Evolutionary conservation across 2,329 filamentous ascomycete species (phyloP).

Genomic region (Sphaceloma murrayae): DNA sequence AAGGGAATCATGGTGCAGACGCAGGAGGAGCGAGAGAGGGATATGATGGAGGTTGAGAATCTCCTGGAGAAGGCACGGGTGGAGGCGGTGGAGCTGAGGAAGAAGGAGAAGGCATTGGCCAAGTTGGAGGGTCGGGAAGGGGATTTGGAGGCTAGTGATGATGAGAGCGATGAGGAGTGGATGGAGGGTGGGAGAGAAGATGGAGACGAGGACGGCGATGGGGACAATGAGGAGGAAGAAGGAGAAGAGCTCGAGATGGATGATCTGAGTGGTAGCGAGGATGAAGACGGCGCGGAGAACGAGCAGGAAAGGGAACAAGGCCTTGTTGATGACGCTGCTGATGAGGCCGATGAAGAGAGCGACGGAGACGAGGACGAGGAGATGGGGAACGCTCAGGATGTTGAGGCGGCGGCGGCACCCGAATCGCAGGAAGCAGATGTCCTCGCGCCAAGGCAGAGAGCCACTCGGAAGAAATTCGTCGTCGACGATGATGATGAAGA

Average conservation of each 20-base stretch:
- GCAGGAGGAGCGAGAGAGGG: slow-evolving; percentile 72
- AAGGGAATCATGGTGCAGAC: slow-evolving; percentile 77
- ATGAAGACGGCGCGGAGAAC: slow-evolving; percentile 22
- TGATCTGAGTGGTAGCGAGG: slow-evolving; percentile 22
- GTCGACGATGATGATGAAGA: slow-evolving; percentile 28
- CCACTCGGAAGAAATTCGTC: slow-evolving; percentile 26
- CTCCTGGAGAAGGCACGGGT: slow-evolving; percentile 73
- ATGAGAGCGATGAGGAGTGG: slow-evolving; percentile 44
- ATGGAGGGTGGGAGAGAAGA: slow-evolving; percentile 24
- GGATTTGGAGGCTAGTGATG: slow-evolving; percentile 41
- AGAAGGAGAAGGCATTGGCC: slow-evolving; percentile 62
- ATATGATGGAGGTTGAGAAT: slow-evolving; percentile 77
- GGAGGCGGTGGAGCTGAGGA: slow-evolving; percentile 70
- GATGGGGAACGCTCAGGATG: slow-evolving; percentile 18
- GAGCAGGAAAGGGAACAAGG: slow-evolving; percentile 28
- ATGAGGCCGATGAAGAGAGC: slow-evolving; percentile 20
- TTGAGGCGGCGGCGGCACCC: slow-evolving; percentile 22
- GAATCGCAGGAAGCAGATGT: slow-evolving; percentile 31
- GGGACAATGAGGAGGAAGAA: slow-evolving; percentile 29
- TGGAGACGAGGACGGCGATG: slow-evolving; percentile 32
- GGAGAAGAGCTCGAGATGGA: slow-evolving; percentile 28
- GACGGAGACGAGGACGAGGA: slow-evolving; percentile 32
- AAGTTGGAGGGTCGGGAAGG: slow-evolving; percentile 50
- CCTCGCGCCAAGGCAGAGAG: slow-evolving; percentile 19
- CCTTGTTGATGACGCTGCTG: slow-evolving; percentile 25